Base-by-base conservation (phyloP, 2,329 filamentous ascomycete species). In the Pseudogymnoascus sp. region DNA sequence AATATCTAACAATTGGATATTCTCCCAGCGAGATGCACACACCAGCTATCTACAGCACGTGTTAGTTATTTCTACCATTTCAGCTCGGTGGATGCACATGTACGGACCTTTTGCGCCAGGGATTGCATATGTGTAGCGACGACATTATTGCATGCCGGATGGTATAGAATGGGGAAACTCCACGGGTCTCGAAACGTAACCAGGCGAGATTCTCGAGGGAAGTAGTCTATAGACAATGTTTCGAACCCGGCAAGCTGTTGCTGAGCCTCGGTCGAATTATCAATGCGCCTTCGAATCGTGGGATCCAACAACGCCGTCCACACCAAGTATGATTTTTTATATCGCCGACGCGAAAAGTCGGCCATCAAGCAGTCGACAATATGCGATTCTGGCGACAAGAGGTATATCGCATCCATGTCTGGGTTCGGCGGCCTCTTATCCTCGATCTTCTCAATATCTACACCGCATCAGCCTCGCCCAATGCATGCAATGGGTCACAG, bases 371-470 rank as follows among this genome's bases (percentile, higher is more conserved):
- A 97, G 71, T 97, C 93, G 70, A 97, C 89, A 66, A 96, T 91
- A 74, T 96, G 90, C 6, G 91, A 81, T 70, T 90, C 84, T 7
- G 94, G 90, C 0, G 92, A 89, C 63, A 99, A 82, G 65, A 99
- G 81, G 78, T 97, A 99, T 68, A 99, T 86, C 70, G 92, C 94
- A 75, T 97, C 94, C 86, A 96, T 96, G 69, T 91, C 89, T 62
- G 87, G 86, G 73, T 96, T 96, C 72, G 83, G 81, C 58, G 89
- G 87, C 72, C 94, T 86, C 70, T 86, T 87, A 66, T 94, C 86
- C 79, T 97, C 92, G 77, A 99, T 95, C 72, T 85, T 85, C 80
- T 97, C 93, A 75, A 99, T 93, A 76, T 96, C 92, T 96, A 75
- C 64, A 21, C 63, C 19, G 58, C 61, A 61, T 61, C 63, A 59